Evolutionary conservation across 805 yeast genomes (phyloP).

Genomic region (Candida maltosa): DNA sequence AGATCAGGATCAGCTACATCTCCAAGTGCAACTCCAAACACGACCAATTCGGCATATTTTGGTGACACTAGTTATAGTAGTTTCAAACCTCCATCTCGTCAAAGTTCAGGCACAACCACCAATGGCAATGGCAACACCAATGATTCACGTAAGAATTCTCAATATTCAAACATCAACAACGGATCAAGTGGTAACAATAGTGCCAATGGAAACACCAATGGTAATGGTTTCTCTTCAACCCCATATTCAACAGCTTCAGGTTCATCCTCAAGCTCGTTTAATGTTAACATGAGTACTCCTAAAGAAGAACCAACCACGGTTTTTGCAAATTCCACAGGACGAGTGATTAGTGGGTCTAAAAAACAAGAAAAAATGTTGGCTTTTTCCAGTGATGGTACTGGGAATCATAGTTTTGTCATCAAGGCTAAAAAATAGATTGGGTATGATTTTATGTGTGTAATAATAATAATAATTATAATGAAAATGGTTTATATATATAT

Average conservation of each 20-base stretch:
- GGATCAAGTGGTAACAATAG: no score
- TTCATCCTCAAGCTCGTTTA: neutral
- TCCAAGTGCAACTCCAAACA: slow-evolving; percentile 4
- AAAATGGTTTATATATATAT: neutral
- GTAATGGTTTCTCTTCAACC: neutral
- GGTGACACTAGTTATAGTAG: slow-evolving; percentile 5
- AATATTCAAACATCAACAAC: no score
- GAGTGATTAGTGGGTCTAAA: slow-evolving; percentile 19
- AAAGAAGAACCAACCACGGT: slow-evolving; percentile 21
- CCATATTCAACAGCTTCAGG: slow-evolving; percentile 1
- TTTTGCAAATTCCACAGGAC: slow-evolving; percentile 21
- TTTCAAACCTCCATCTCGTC: slow-evolving; percentile 3
- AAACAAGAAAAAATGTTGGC: slow-evolving; percentile 40
- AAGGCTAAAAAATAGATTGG: slow-evolving; percentile 24
- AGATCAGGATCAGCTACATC: slow-evolving; percentile 6
- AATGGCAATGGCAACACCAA: no score
- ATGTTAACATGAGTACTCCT: slow-evolving; percentile 9
- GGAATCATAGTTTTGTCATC: slow-evolving; percentile 33
- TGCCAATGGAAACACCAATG: no score
- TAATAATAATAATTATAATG: neutral
- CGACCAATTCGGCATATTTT: slow-evolving; percentile 11
- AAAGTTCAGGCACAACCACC: no score
- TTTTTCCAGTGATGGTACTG: slow-evolving; percentile 38
- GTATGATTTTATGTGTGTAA: neutral
- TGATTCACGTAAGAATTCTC: no score